Evolutionary conservation across 2,329 filamentous ascomycete genomes (phyloP).

Genomic region (Penicillium olsonii): DNA sequence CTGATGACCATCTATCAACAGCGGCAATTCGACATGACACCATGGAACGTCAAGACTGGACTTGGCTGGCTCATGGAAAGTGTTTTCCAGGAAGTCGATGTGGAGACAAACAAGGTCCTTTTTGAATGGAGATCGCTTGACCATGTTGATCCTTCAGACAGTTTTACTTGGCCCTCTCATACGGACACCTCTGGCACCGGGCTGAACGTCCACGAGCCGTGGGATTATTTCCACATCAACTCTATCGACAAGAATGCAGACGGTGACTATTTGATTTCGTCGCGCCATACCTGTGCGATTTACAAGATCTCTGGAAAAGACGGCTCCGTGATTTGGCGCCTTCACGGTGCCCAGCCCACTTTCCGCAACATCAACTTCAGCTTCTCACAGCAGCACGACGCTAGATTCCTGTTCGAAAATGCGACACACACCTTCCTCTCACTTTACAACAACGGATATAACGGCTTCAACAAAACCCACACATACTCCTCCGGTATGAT

Average conservation of each 20-base stretch:
- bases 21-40: conserved; percentile 50
- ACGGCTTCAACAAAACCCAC: conserved; percentile 44
- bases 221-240: conserved; percentile 50
- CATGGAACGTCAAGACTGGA: conserved; percentile 44
- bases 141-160: conserved; percentile 50
- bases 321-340: conserved; percentile 41
- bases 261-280: conserved; percentile 46
- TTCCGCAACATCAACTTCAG: conserved; percentile 42
- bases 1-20: conserved; percentile 46
- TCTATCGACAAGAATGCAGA: conserved; percentile 44
- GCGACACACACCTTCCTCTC: conserved; percentile 41
- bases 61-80: conserved; percentile 56
- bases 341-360: conserved; percentile 40
- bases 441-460: conserved; percentile 46
- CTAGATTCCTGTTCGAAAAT: conserved; percentile 42
- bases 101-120: conserved; percentile 49
- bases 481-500: conserved; percentile 42
- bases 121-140: conserved; percentile 55
- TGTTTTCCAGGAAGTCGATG: conserved; percentile 56
- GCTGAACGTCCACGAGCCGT: conserved; percentile 46
- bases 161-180: conserved; percentile 49
- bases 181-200: conserved; percentile 52
- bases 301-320: conserved; percentile 45
- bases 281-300: conserved; percentile 42
- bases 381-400: conserved; percentile 48